Evolutionary conservation across 345 rosid genomes (phyloP), one percentile per base, ranked within the genome.

Genomic region (Reutealis trisperma): DNA sequence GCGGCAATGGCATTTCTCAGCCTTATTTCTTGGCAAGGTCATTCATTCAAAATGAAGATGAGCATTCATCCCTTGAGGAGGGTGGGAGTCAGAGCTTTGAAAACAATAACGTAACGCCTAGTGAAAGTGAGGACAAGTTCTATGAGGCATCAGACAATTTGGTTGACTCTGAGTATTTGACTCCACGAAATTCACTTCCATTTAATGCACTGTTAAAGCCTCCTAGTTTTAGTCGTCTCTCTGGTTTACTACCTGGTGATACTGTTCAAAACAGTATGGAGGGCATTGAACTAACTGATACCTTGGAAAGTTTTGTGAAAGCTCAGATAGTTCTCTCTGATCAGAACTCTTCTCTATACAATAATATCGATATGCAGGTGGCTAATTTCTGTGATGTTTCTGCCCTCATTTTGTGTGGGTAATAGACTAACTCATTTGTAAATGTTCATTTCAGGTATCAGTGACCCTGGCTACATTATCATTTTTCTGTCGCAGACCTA

Each of bases 401-500:
- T 72, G 24, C 25, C 27, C 32, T 63, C 2, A 22, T 18, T 41
- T 54, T 72, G 34, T 76, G 51, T 79, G 71, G 68, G 65, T 58
- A 57, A 67, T 54, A 73, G 72, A 63, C 42, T 61, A 34, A 37
- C 76, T 15, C n/a, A 63, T 75, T 32, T 19, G 8, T 65, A 52
- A 44, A 70, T 63, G 22, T 27, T 58, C 77, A 81, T 86, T 86
- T 76, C 89, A 96, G 99, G 93, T 96, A 54, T 75, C 78, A 2
- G 92, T 92, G 76, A 93, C 88, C 77, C 84, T 96, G 76, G 95
- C 99, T 73, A 93, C 98, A 11, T 82, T 96, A 76, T 92, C 93
- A 57, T 93, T 96, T 85, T 93, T 86, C 88, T 96, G 99, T 74
- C 98, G 97, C 61, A 88, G 99, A 83, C 98, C 92, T 62, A 96